Evolutionary conservation across 2,329 filamentous ascomycete species (phyloP), one percentile per base, ranked within the genome.

Genomic region (Penicillium sp.): DNA sequence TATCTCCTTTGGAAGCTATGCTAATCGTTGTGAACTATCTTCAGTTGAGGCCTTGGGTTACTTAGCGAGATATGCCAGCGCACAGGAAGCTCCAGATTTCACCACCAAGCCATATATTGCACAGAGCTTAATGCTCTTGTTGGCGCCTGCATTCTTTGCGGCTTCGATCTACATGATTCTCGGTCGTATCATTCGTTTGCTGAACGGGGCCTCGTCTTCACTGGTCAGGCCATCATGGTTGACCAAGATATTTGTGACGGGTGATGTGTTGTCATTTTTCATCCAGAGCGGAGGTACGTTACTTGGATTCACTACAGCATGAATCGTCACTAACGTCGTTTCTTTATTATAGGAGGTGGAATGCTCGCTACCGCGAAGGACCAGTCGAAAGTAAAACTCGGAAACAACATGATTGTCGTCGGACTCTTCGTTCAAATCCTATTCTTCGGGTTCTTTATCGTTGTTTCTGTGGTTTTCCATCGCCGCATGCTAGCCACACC

Each of bases 201-300:
- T 68, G 4, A 57, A 66, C 12, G 66, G 48, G 5, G 57, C 57
- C 5, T 57, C 58, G 0, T 60, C 59, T 8, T 65, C 65, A 1
- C 41, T 68, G 3, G 59, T 69, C 42, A 42, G 63, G 10, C 54
- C 62, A 13, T 53, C 58, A 19, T 68, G 62, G 61, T 38, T 69
- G 23, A 68, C 67, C 25, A 68, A 68, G 51, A 67, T 68, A 49
- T 69, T 68, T 29, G 67, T 69, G 23, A 48, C 58, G 4, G 66
- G 67, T 9, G 67, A 69, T 35, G 60, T 69, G 8, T 8, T 69
- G 0, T 68, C 66, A 1, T 69, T 68, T 27, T 38, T 69, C 2
- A 64, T 67, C 29, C 67, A 69, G 44, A 59, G 61, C 35, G 65
- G 64, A 53, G 66, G 66, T 66, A 61, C 19, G 56, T 19, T 15